Base-by-base conservation (phyloP, 106 monocot species). In the Dendrobium chrysotoxum region DNA sequence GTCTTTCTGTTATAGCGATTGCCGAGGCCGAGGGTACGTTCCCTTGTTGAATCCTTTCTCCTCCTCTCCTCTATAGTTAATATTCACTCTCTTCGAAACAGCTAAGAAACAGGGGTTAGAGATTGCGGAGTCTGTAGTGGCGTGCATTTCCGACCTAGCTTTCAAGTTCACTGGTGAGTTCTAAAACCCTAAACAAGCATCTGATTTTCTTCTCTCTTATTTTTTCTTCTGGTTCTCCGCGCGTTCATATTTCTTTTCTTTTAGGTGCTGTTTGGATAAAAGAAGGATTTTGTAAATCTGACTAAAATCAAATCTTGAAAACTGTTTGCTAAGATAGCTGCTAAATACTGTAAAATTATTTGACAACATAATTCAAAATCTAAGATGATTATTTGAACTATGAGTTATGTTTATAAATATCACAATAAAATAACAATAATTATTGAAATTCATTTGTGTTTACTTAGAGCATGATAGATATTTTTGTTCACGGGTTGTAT, bases 1-100 rank as follows among this genome's bases (percentile, higher is more conserved):
- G 92, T 30, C 96, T 93, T 86, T 87, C 90, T 41, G 96, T 86
- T 45, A 90, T 96, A 87, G 82, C 87, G 53, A 90, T 93, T 30
- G 81, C 84, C 57, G 83, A 92, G 42, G 75, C 81, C 79, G 88
- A 93, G 78, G 89, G 95, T 92, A 75, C 73, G 10, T 53, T 5
- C 21, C 53, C 16, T 16, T 45, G 31, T 39, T 28, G 18, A 28
- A n/a, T 66, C 23, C 25, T 72, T 40, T 78, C 57, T 39, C n/a
- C 40, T 44, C 77, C 55, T 41, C 61, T 77, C 23, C 20, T 39
- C 28, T 15, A 80, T 28, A n/a, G 44, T 80, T 41, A 11, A 2
- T 5, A 45, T 80, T 54, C 58, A 15, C 53, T 38, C 47, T 58
- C 31, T 6, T 45, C 72, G 28, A 73, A 76, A 54, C 86, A 96